Evolutionary conservation across 768 basidiomycete species (phyloP), one percentile per base, ranked within the genome.

Genomic region (Russula earlei): DNA sequence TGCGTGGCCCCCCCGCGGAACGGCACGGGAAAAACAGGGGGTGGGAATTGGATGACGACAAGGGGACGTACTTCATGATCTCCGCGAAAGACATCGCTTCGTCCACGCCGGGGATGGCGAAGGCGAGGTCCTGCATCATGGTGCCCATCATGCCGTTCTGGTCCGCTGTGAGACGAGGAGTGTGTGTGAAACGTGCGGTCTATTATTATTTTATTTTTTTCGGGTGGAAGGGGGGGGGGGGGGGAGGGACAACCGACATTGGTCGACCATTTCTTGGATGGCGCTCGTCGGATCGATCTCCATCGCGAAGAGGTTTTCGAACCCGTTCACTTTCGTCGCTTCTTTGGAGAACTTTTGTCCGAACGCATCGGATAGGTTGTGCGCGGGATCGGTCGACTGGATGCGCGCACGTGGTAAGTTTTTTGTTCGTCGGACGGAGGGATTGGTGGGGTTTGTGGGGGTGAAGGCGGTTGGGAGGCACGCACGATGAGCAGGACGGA

Each of bases 1-100:
- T n/a, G n/a, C n/a, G n/a, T n/a, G n/a, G n/a, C n/a, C n/a, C n/a
- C n/a, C n/a, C n/a, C n/a, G n/a, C n/a, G n/a, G n/a, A n/a, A n/a
- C n/a, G n/a, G n/a, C n/a, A n/a, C n/a, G n/a, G n/a, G n/a, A n/a
- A n/a, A n/a, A n/a, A n/a, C n/a, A n/a, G n/a, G n/a, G n/a, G n/a
- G n/a, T n/a, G n/a, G n/a, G n/a, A n/a, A n/a, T n/a, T n/a, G n/a
- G n/a, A 31, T 7, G 3, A 10, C 29, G 29, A 31, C n/a, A 31
- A 5, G 29, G 7, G 3, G 10, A 31, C 83, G 55, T 56, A 96
- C 95, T 98, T 99, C 96, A 98, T 99, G 69, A 99, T 96, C 71
- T 99, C 96, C 0, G 96, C 96, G 64, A 99, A 99, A 61, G 92
- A 93, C 96, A 99, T 98, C 4, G 96, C 96, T 72, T 99, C 96